These are phyloP conservation scores for Candida pseudoglaebosa DNA, from an alignment of 805 yeast species.

Conservation along the genomic window DNA sequence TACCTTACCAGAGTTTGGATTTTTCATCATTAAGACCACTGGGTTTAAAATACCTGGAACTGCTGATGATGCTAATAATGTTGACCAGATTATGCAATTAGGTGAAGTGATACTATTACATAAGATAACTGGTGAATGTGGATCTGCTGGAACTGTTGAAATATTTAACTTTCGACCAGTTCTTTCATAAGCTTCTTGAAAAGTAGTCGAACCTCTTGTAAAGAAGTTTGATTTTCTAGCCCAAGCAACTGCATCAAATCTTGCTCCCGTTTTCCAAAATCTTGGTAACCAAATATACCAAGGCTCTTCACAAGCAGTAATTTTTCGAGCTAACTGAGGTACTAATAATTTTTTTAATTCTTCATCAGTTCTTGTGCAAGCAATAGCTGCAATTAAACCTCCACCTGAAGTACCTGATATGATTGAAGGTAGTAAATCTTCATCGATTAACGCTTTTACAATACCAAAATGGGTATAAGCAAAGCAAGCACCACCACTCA, in stretches of 20 bases:
- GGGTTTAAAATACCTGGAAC: constrained; percentile 82
- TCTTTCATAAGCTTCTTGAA: constrained; percentile 60
- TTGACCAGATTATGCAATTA: constrained; percentile 76
- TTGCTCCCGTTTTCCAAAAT: constrained; percentile 72
- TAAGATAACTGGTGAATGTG: constrained; percentile 74
- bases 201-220: constrained; percentile 69
- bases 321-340: constrained; percentile 58
- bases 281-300: constrained; percentile 57
- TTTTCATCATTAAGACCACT: constrained; percentile 71
- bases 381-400: constrained; percentile 69
- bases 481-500: constrained; percentile 79
- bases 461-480: constrained; percentile 77
- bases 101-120: constrained; percentile 78
- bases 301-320: constrained; percentile 68
- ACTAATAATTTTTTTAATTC: constrained; percentile 54
- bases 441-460: constrained; percentile 64
- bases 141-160: constrained; percentile 78
- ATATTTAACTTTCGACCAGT: constrained; percentile 72
- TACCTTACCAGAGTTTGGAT: constrained; percentile 32
- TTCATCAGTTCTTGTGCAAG: constrained; percentile 64
- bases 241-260: constrained; percentile 74
- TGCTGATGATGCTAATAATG: constrained; percentile 72
- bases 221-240: constrained; percentile 66
- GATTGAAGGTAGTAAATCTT: constrained; percentile 61
- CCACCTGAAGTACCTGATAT: constrained; percentile 82